Evolutionary conservation across 2,329 filamentous ascomycete species (phyloP).

Genomic region (Annulohypoxylon truncatum): DNA sequence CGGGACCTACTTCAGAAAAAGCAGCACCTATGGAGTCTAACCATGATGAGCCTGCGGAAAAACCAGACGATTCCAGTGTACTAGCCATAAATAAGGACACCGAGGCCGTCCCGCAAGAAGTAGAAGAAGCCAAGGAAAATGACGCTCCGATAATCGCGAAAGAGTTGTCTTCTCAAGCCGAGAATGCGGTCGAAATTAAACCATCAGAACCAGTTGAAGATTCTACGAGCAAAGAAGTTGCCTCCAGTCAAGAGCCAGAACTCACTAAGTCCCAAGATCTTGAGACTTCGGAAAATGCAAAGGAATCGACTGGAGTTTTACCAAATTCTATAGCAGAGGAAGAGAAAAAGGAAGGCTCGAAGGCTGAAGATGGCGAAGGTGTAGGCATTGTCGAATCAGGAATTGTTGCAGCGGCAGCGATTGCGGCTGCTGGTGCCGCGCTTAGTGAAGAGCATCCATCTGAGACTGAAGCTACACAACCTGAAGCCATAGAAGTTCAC

Average conservation of each 20-base stretch:
- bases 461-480: conserved; percentile 1
- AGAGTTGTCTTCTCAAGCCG: neutral
- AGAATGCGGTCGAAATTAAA: neutral
- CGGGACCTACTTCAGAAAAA: conserved; percentile 1
- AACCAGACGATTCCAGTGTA: neutral
- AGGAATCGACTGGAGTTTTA: neutral
- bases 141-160: neutral
- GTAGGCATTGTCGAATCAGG: conserved; percentile 7
- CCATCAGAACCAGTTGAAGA: neutral
- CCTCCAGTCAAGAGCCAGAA: conserved; percentile 1
- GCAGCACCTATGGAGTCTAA: neutral
- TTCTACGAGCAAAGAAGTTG: neutral
- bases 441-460: conserved; percentile 4
- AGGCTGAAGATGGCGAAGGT: neutral
- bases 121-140: conserved; percentile 2
- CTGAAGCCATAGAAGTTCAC: neutral
- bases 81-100: neutral
- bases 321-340: neutral
- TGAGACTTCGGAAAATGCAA: conserved; percentile 1
- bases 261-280: neutral
- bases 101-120: neutral
- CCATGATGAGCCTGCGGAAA: neutral
- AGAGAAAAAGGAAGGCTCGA: neutral
- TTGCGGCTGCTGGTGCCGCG: conserved; percentile 13
- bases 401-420: conserved; percentile 17